Conservation (phyloP, 805 yeast species). For the Kregervanrija delftensis region DNA sequence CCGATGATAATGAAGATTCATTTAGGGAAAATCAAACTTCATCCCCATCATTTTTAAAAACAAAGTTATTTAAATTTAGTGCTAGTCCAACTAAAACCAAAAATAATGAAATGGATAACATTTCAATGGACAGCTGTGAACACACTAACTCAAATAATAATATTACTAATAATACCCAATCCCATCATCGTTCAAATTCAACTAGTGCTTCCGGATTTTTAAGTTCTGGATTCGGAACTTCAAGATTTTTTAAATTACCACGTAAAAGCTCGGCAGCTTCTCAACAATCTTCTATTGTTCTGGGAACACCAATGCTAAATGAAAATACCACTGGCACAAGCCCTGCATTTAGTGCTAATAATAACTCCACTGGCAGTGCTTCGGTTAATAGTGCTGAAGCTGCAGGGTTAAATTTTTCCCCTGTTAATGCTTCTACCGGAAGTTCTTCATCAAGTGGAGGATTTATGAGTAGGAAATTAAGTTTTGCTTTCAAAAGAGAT, state of each 20-base stretch:
- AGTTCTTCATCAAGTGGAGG: neutral
- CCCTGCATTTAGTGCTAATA: too few relatives aligned
- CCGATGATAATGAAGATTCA: constrained; percentile 5
- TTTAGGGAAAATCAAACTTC: constrained; percentile 13
- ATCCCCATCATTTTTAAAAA: constrained; percentile 33
- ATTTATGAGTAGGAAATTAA: constrained; percentile 21
- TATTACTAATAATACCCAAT: neutral
- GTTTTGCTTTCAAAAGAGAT: constrained; percentile 26
- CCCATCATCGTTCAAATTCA: neutral
- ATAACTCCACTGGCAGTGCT: neutral
- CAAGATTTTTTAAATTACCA: constrained; percentile 25
- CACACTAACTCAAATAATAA: neutral
- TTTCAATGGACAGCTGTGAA: too few relatives aligned
- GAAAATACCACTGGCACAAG: too few relatives aligned
- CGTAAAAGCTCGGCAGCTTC: constrained; percentile 6
- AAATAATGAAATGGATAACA: constrained; percentile 9
- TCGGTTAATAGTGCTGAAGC: constrained; percentile 6
- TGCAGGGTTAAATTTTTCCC: too few relatives aligned
- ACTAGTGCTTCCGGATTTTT: constrained; percentile 9
- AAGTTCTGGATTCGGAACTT: constrained; percentile 13
- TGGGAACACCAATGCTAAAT: neutral
- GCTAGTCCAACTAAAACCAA: constrained; percentile 25
- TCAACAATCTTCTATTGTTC: constrained; percentile 1
- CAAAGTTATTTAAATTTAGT: constrained; percentile 31
- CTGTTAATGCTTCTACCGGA: too few relatives aligned